A percentile compares a stretch with the other conserved stretches of the same genome.
Conservation (phyloP, 805 yeast genomes). For the Candida gorgasii region DNA sequence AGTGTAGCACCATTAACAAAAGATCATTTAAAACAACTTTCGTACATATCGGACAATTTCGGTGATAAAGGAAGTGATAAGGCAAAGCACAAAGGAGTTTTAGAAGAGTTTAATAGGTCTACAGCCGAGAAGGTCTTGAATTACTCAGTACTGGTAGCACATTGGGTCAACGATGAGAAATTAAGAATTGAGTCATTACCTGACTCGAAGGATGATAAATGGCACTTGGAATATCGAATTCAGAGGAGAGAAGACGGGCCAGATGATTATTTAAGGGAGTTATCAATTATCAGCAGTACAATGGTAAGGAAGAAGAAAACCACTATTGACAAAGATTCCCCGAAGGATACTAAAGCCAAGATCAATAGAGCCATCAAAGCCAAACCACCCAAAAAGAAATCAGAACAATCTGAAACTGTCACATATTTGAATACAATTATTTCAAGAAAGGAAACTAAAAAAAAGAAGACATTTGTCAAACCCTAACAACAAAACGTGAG, state of each 20-base stretch:
- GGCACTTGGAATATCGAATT: constrained; percentile 25
- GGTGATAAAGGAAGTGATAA: constrained; percentile 5
- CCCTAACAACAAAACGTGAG: background rate
- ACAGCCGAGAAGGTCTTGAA: constrained; percentile 2
- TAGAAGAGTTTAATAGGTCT: constrained; percentile 8
- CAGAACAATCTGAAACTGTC: background rate
- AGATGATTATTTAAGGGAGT: constrained; percentile 12
- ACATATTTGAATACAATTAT: background rate
- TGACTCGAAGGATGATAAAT: constrained; percentile 18
- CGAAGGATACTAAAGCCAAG: background rate
- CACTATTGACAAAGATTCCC: background rate
- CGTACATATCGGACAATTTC: background rate
- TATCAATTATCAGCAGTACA: background rate
- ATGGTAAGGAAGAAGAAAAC: background rate
- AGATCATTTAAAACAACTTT: constrained; percentile 22
- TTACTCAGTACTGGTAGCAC: constrained; percentile 7
- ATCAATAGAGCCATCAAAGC: background rate
- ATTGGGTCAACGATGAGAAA: constrained; percentile 8
- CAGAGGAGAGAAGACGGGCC: constrained; percentile 14
- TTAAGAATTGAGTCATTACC: constrained; percentile 18
- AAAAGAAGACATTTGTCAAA: background rate
- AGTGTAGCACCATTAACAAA: constrained; percentile 30
- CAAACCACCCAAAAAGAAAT: background rate
- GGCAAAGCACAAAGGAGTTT: background rate
- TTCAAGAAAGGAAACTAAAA: background rate